These are phyloP conservation scores for Aureobasidium musti DNA, from an alignment of 2,329 filamentous ascomycete genomes.

Conservation along the genomic window DNA sequence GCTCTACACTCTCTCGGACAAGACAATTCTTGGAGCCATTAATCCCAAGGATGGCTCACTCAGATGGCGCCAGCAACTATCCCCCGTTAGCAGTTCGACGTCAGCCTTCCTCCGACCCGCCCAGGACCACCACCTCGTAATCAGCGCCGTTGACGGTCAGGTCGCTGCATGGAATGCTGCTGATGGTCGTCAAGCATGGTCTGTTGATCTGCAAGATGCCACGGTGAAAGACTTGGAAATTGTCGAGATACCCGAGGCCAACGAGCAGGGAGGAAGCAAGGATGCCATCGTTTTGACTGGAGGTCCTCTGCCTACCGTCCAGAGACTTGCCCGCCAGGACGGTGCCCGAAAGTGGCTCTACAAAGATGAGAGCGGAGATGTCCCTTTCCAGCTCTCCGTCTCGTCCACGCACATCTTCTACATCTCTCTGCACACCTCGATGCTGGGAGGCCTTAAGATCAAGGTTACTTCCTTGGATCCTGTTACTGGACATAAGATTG, in stretches of 20 bases:
- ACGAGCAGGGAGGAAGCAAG: slow-evolving; percentile 51
- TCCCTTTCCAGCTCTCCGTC: slow-evolving; percentile 73
- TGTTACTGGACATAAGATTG: slow-evolving; percentile 68
- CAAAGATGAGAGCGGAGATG: slow-evolving; percentile 64
- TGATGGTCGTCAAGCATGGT: slow-evolving; percentile 78
- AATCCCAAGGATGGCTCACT: slow-evolving; percentile 83
- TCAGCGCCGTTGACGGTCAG: slow-evolving; percentile 68
- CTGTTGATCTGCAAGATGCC: slow-evolving; percentile 58
- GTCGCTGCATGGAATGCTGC: slow-evolving; percentile 82
- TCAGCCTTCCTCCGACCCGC: slow-evolving; percentile 64
- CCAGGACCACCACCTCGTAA: slow-evolving; percentile 75
- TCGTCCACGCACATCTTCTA: slow-evolving; percentile 72
- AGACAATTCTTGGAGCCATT: slow-evolving; percentile 79
- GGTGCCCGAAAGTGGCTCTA: slow-evolving; percentile 80
- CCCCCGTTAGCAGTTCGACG: slow-evolving; percentile 44
- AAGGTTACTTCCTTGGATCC: slow-evolving; percentile 74
- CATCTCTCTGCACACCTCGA: slow-evolving; percentile 69
- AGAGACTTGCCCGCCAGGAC: slow-evolving; percentile 70
- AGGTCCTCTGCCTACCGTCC: slow-evolving; percentile 61
- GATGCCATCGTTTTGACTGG: slow-evolving; percentile 70
- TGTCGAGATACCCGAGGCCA: slow-evolving; percentile 64
- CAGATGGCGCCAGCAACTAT: slow-evolving; percentile 80
- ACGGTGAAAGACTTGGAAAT: slow-evolving; percentile 71
- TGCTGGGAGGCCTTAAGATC: slow-evolving; percentile 69
- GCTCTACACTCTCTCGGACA: slow-evolving; percentile 86